Base-by-base conservation (phyloP, 306 rosid species). In the Pueraria montana region DNA sequence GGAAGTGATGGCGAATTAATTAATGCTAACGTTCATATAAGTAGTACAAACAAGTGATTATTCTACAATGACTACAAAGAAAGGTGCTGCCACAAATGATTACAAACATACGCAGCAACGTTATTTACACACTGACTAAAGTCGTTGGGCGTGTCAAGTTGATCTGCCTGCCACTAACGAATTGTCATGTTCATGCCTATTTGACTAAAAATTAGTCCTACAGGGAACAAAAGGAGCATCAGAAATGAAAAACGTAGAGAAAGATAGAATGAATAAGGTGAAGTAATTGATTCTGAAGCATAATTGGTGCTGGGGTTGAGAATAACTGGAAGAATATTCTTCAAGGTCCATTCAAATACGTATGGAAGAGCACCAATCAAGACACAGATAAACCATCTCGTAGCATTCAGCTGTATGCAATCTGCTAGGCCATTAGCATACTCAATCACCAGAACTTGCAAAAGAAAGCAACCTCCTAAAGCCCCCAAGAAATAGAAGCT, bases 391-490 rank as follows among this genome's bases (percentile, higher is more conserved):
- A 34, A 45, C 96, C 98, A 94, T 16, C 68, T 78, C 61, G 66
- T 64, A 13, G 87, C 89, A 77, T 81, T 87, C 88, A 92, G 83
- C 34, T 13, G 76, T 77, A 5, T 83, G 77, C 80, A 64, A 58
- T 74, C 49, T 6, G 86, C 76, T 58, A 79, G 11, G 20, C 74
- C 42, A 38, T 81, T 69, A 53, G 76, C 87, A 59, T 82, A 68
- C 88, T 90, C 85, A 62, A 89, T 73, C 75, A 82, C 72, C 86
- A 84, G 7, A 52, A 83, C 72, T 80, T 94, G 98, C 85, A 74
- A 18, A 24, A 52, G 45, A 81, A 88, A 8, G 58, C 89, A 87
- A 55, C 24, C 24, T 6, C 24, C 89, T 61, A 90, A 24, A 53
- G 82, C 87, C 77, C 75, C 61, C 77, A 72, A 27, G 80, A 94